A percentile compares a stretch with the other conserved stretches of the same genome.
phyloP scores from a whole-genome alignment of 805 yeast genomes.

The Priceomyces haplophilus region DNA sequence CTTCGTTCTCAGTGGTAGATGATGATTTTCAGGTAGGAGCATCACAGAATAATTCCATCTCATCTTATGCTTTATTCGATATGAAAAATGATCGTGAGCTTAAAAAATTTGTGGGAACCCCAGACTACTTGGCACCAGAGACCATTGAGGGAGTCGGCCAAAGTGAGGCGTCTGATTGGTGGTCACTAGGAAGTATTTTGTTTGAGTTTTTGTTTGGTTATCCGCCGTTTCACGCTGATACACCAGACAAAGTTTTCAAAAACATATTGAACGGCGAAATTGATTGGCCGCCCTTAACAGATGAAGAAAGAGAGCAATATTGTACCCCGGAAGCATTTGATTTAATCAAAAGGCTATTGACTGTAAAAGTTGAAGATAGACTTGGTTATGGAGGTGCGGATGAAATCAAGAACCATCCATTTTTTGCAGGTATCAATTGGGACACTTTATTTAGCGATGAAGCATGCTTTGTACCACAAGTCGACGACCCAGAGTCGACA shows the following conservation, averaged over 20 bases:
- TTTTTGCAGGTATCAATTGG: slow-evolving; percentile 76
- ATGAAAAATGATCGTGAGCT: slow-evolving; percentile 55
- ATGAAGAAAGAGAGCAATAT: slow-evolving; percentile 48
- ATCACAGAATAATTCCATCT: slow-evolving; percentile 20
- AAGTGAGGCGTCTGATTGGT: slow-evolving; percentile 91
- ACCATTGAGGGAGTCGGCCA: slow-evolving; percentile 84
- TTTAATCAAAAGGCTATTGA: slow-evolving; percentile 60
- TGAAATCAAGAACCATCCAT: slow-evolving; percentile 78
- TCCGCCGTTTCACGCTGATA: slow-evolving; percentile 87
- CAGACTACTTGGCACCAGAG: slow-evolving; percentile 97
- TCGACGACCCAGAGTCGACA: slow-evolving; percentile 79
- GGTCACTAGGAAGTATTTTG: slow-evolving; percentile 95
- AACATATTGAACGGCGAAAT: slow-evolving; percentile 73
- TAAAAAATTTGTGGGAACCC: slow-evolving; percentile 88
- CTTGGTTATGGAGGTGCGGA: slow-evolving; percentile 76
- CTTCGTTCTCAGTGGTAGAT: slow-evolving; percentile 54
- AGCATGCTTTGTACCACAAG: slow-evolving; percentile 79
- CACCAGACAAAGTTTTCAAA: slow-evolving; percentile 78
- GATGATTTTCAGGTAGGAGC: slow-evolving; percentile 43
- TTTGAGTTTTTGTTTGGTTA: slow-evolving; percentile 90
- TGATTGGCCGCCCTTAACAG: slow-evolving; percentile 76
- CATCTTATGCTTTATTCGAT: slow-evolving; percentile 64
- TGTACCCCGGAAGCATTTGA: slow-evolving; percentile 72
- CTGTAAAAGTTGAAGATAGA: slow-evolving; percentile 61
- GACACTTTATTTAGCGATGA: slow-evolving; percentile 61